Base-by-base conservation (phyloP, 768 basidiomycete genomes). In the Tylopilus plumbeoviolaceoides region DNA sequence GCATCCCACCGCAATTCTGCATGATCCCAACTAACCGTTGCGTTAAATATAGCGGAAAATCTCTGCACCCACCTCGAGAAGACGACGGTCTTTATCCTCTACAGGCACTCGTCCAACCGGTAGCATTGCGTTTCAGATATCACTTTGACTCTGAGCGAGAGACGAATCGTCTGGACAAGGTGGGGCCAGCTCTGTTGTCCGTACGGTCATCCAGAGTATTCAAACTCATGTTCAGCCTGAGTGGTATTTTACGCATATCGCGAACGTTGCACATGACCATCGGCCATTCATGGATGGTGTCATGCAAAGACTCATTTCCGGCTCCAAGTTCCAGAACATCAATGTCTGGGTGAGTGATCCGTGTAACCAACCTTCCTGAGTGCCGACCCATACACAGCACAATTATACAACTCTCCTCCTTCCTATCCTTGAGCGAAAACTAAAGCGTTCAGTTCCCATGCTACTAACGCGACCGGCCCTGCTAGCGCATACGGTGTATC, bases 141-240 rank as follows among this genome's bases (percentile, higher is more conserved):
- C 97, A 99, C 64, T 98, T 98, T 56, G 93, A 98, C 52, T 84
- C 89, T 0, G 76, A 81, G 17, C 77, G 92, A 33, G 81, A 84
- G 58, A 99, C 97, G 1, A 99, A 98, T 68, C 78, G 91, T 47
- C 68, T 93, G 10, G 95, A 98, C 72, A 98, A 98, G 82, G 94
- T 89, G 47, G 5, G 48, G 51, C 40, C 40, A 38, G 9, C 14
- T 30, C 7, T 38, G 18, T 40, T 25, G n/a, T 47, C 15, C 14
- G 15, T 31, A 17, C 20, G 40, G 46, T 36, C 23, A 7, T 7
- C 38, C 49, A 31, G 28, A 47, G 31, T 7, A 44, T 20, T 51
- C n/a, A 47, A 15, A 21, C 15, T 21, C 38, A 25, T 57, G 49
- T 44, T 21, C 63, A 95, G 92, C 95, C 97, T 1, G 97, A 98